A percentile compares a stretch with the other conserved stretches of the same genome.
These are phyloP conservation scores for Cyberlindnera suaveolens DNA, from an alignment of 805 yeast species.

Conservation along the genomic window DNA sequence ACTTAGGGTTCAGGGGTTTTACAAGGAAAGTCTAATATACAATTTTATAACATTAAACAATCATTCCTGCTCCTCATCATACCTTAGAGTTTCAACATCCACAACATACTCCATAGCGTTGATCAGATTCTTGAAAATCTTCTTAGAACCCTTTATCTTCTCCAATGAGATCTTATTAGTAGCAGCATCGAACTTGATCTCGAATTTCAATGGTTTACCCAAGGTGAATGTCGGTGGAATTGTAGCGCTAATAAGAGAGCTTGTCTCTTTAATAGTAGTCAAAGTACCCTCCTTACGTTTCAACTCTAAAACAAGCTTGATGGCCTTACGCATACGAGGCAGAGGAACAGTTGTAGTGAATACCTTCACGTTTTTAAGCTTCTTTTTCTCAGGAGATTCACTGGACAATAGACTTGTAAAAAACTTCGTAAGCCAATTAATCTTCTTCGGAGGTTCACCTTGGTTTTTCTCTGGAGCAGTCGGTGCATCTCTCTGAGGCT, in stretches of 20 bases:
- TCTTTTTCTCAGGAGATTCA: constrained; percentile 9
- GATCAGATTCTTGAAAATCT: constrained; percentile 37
- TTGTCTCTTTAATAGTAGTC: constrained; percentile 37
- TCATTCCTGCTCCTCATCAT: background rate
- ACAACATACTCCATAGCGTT: constrained; percentile 39
- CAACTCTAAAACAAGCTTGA: constrained; percentile 36
- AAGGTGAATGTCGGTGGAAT: constrained; percentile 41
- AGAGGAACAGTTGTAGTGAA: constrained; percentile 17
- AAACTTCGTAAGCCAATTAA: constrained; percentile 34
- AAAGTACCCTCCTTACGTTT: constrained; percentile 47
- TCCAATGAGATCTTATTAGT: constrained; percentile 33
- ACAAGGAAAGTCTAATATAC: too few relatives aligned
- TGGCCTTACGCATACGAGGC: constrained; percentile 17
- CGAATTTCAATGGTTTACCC: constrained; percentile 42
- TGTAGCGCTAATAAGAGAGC: constrained; percentile 38
- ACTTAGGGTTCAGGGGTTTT: too few relatives aligned
- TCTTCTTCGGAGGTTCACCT: constrained; percentile 22
- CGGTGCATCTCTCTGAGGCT: constrained; percentile 19
- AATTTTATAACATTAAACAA: background rate
- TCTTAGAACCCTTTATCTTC: constrained; percentile 40
- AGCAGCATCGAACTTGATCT: constrained; percentile 36
- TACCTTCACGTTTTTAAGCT: constrained; percentile 4
- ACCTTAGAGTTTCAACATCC: constrained; percentile 33
- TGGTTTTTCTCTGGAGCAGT: constrained; percentile 9
- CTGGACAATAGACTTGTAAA: constrained; percentile 23